Base-by-base conservation (phyloP, 2,329 filamentous ascomycete genomes). In the Pseudogymnoascus sp. region DNA sequence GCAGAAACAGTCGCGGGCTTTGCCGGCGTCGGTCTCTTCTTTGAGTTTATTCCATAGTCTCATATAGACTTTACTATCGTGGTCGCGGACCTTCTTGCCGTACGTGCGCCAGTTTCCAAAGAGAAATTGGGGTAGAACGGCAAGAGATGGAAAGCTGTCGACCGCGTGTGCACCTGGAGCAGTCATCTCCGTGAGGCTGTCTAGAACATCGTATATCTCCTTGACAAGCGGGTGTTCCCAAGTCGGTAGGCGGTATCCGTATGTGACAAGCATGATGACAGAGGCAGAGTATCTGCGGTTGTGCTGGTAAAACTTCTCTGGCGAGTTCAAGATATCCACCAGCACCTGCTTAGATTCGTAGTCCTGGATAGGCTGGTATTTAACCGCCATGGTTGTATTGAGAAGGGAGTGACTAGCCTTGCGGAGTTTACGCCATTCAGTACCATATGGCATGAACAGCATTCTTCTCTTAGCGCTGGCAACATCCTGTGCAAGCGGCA, bases 211-310 rank as follows among this genome's bases (percentile, higher is more conserved):
- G 38, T 74, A 71, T 14, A 77, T 71, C 16, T 72, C 67, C 10
- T 69, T 69, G 16, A 76, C 70, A 19, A 72, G 62, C 2, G 69
- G 68, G 43, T 77, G 73, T 16, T 74, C 69, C 49, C 71, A 75
- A 5, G 71, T 74, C 12, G 71, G 66, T 19, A 78, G 71, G 0
- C 69, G 67, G 58, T 74, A 73, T 6, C 76, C 76, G 63, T 76
- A 78, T 0, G 71, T 75, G 21, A 78, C 69, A 2, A 75, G 74
- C 21, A 78, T 74, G 29, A 79, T 77, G 11, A 79, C 69, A 38
- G 74, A 74, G 0, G 76, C 71, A 1, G 76, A 73, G 62, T 78
- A 78, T 23, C 76, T 70, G 61, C 76, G 72, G 62, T 77, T 74
- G 63, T 73, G 74, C 45, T 71, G 70, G 29, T 76, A 75, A 63